phyloP scores from a whole-genome alignment of 331 rosid genomes.

The Quercus tomentella region DNA sequence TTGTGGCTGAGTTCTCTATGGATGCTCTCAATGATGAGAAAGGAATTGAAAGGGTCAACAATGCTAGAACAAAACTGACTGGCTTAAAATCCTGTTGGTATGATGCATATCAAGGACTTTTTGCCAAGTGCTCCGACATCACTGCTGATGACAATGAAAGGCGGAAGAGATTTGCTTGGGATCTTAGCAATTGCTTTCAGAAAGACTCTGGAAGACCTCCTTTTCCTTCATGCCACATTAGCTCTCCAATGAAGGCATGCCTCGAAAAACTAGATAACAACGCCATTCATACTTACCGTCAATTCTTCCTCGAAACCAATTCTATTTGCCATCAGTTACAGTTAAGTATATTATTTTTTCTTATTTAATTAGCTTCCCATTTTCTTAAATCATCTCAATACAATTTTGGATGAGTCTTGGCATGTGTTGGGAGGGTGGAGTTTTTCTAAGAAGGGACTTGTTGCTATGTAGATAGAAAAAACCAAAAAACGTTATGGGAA shows the following conservation, averaged over 20 bases:
- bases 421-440: too few species aligned
- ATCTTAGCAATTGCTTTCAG: slow-evolving; percentile 84
- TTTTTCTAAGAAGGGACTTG: not conserved
- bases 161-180: slow-evolving; percentile 81
- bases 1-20: slow-evolving; percentile 50
- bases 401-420: too few species aligned
- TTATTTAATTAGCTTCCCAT: not conserved
- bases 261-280: slow-evolving; percentile 37
- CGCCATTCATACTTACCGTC: slow-evolving; percentile 66
- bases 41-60: slow-evolving; percentile 43
- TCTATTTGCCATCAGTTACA: slow-evolving; percentile 81
- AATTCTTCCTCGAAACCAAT: slow-evolving; percentile 84
- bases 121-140: slow-evolving; percentile 69
- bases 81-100: slow-evolving; percentile 65
- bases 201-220: slow-evolving; percentile 67
- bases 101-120: slow-evolving; percentile 60
- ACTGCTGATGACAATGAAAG: slow-evolving; percentile 49
- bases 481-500: not conserved
- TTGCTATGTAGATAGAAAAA: not conserved
- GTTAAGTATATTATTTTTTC: slow-evolving; percentile 34
- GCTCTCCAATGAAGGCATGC: slow-evolving; percentile 47
- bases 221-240: slow-evolving; percentile 55
- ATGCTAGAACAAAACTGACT: slow-evolving; percentile 49
- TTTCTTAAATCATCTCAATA: not conserved
- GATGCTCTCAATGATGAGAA: slow-evolving; percentile 53